Evolutionary conservation across 805 yeast species (phyloP).

Genomic region (Schwanniomyces vanrijiae): DNA sequence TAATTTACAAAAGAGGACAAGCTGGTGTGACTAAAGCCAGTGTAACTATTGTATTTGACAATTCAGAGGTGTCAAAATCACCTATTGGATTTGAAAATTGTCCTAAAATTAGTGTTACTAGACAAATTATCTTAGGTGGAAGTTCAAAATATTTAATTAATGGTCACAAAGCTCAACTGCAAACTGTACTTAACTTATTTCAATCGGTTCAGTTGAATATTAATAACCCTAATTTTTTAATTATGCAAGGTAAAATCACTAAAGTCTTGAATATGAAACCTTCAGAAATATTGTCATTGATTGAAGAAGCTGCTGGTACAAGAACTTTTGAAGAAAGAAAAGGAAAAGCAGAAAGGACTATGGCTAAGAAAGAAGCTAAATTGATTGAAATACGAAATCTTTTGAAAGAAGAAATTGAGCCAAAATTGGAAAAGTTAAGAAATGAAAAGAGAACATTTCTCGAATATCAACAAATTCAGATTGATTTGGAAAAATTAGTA

Average conservation of each 20-base stretch:
- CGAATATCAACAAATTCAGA: conserved; percentile 83
- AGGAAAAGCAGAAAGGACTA: conserved; percentile 87
- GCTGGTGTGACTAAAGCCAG: conserved; percentile 97
- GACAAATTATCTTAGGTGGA: conserved; percentile 90
- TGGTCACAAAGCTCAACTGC: conserved; percentile 96
- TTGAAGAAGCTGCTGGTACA: conserved; percentile 98
- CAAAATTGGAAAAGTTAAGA: conserved; percentile 78
- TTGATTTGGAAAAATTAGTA: conserved; percentile 73
- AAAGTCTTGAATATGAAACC: conserved; percentile 97
- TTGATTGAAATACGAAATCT: conserved; percentile 72
- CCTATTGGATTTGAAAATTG: conserved; percentile 87
- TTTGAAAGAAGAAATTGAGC: conserved; percentile 86
- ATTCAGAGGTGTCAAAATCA: conserved; percentile 67
- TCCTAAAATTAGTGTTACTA: conserved; percentile 80
- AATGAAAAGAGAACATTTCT: conserved; percentile 78
- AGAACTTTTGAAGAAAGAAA: conserved; percentile 92
- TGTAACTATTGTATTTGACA: conserved; percentile 94
- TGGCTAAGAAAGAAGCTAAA: conserved; percentile 87
- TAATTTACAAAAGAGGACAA: conserved; percentile 95
- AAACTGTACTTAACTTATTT: conserved; percentile 82
- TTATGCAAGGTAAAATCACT: conserved; percentile 98
- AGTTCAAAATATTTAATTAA: conserved; percentile 88
- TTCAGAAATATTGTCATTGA: conserved; percentile 79
- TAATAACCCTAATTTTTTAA: conserved; percentile 93
- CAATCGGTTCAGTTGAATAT: conserved; percentile 95